These are phyloP conservation scores for Daldinia loculata DNA, from an alignment of 495 filamentous ascomycete genomes.

Conservation along the genomic window DNA sequence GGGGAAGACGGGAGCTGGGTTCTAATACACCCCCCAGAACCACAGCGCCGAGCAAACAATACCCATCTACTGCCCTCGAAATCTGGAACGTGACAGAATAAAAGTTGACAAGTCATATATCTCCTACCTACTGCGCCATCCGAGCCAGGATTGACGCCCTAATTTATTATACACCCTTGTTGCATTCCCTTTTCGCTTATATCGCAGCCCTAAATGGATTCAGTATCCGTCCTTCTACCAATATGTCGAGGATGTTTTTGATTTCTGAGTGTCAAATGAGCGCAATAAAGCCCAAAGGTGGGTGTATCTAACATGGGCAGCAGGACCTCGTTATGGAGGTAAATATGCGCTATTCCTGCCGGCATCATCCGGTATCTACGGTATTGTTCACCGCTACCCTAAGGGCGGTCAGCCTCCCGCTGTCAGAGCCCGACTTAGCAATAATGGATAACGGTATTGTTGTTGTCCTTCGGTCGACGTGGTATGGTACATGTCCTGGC, in stretches of 20 bases:
- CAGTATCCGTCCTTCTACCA: constrained; percentile 16
- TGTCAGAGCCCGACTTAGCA: constrained; percentile 38
- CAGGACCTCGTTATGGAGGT: constrained; percentile 28
- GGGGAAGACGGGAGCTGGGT: constrained; percentile 44
- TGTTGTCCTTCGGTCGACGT: constrained; percentile 19
- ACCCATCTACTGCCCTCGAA: constrained; percentile 31
- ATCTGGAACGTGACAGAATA: constrained; percentile 37
- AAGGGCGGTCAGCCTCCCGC: constrained; percentile 32
- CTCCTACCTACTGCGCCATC: constrained; percentile 29
- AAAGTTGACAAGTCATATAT: constrained; percentile 44
- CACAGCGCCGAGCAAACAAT: constrained; percentile 44
- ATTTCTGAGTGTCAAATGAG: constrained; percentile 7
- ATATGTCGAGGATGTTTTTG: constrained; percentile 8
- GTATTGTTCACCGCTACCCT: constrained; percentile 39
- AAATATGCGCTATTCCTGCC: constrained; percentile 38
- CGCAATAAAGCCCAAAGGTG: constrained; percentile 14
- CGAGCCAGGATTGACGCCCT: constrained; percentile 11
- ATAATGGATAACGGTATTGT: constrained; percentile 31
- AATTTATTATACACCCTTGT: constrained; percentile 25
- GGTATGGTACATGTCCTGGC: constrained; percentile 6
- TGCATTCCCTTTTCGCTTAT: constrained; percentile 19
- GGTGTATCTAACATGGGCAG: constrained; percentile 25
- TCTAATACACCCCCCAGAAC: constrained; percentile 21
- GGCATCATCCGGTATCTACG: constrained; percentile 34
- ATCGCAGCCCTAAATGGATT: constrained; percentile 30